Percentiles rank a stretch among this genome's conserved stretches.
Conservation (phyloP, 2,329 filamentous ascomycete species). For the Aureobasidium namibiae region DNA sequence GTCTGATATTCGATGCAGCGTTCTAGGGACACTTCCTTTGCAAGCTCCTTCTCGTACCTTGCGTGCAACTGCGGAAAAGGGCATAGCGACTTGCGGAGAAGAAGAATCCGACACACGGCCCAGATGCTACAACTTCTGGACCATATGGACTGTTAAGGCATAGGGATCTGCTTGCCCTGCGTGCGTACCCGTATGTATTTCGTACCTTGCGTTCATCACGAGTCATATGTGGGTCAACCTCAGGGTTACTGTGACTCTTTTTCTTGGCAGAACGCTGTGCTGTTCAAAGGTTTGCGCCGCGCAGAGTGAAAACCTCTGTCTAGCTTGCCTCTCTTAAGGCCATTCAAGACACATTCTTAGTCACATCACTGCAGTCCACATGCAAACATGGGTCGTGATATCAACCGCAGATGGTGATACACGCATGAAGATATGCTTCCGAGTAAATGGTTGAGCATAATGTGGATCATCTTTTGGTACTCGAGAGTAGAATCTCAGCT, state of each 20-base stretch:
- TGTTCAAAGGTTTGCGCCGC: background rate
- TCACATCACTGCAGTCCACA: background rate
- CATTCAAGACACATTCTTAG: background rate
- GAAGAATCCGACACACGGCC: background rate
- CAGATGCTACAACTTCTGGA: background rate
- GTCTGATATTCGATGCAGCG: background rate
- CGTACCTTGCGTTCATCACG: constrained; percentile 8
- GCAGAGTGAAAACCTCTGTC: background rate
- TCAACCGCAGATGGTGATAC: background rate
- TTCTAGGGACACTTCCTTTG: background rate
- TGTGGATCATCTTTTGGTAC: background rate
- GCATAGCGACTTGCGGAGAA: background rate
- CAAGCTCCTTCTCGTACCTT: background rate
- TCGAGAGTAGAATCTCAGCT: too few species aligned
- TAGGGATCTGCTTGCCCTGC: background rate
- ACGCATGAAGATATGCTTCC: too few species aligned
- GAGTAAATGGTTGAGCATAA: background rate
- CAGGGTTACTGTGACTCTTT: background rate
- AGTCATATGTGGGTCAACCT: background rate
- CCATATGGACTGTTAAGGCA: background rate
- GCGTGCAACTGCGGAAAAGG: background rate
- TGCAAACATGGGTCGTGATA: background rate
- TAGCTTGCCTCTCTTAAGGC: too few species aligned
- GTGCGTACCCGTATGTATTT: background rate
- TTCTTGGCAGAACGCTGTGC: background rate